Evolutionary conservation across 2,329 filamentous ascomycete species (phyloP).

Genomic region (Fusarium heterosporum): DNA sequence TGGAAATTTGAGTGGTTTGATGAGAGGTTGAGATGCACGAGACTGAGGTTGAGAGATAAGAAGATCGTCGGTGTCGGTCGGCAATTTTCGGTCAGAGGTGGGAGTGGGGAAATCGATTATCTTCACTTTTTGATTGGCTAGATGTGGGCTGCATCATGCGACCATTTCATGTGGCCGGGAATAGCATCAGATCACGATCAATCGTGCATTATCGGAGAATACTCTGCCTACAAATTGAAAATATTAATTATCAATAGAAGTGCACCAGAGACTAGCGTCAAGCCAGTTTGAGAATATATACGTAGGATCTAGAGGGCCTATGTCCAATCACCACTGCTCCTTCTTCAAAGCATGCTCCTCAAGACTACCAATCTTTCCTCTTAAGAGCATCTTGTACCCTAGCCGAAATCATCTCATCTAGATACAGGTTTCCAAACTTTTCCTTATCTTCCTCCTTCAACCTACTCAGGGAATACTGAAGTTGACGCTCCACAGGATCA

Average conservation of each 20-base stretch:
- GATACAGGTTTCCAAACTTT: too few relatives aligned
- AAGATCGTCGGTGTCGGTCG: conserved; percentile 14
- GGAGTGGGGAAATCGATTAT: conserved; percentile 27
- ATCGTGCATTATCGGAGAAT: not conserved
- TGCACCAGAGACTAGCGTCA: too few relatives aligned
- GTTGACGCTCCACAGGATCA: not conserved
- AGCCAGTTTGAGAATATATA: too few relatives aligned
- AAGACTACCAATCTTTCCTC: not conserved
- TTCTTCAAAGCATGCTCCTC: not conserved
- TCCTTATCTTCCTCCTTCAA: not conserved
- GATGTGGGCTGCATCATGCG: conserved; percentile 1
- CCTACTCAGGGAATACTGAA: not conserved
- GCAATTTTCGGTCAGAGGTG: conserved; percentile 11
- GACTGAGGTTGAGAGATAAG: conserved; percentile 25
- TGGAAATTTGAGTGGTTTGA: not conserved
- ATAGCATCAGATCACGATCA: not conserved
- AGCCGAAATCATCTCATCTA: not conserved
- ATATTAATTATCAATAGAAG: too few relatives aligned
- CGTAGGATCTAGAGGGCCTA: too few relatives aligned
- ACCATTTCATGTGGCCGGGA: conserved; percentile 10
- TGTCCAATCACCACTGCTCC: too few relatives aligned
- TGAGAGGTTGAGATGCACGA: not conserved
- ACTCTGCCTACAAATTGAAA: too few relatives aligned
- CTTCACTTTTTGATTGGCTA: not conserved
- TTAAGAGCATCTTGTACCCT: not conserved